Evolutionary conservation across 2,329 filamentous ascomycete genomes (phyloP), one percentile per base, ranked within the genome.

Genomic region (Davidsoniella australis): DNA sequence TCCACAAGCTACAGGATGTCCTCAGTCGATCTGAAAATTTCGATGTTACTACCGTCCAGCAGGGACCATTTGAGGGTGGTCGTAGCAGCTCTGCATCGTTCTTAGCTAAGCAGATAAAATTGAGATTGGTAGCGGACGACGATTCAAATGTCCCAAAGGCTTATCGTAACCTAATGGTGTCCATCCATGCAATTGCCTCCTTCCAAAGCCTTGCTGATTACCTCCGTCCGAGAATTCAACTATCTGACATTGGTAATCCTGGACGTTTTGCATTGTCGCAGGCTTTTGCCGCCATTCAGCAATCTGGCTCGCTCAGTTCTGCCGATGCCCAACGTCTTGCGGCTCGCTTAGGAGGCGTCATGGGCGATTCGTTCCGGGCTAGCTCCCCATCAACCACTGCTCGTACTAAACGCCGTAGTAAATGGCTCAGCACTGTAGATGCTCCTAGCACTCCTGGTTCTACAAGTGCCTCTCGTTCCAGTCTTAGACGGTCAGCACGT

Each of bases 161-260:
- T 0, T 96, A 94, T 61, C 77, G 85, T 18, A 94, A 89, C 56
- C 93, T 98, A 55, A 95, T 95, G 82, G 91, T 98, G 1, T 94
- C 87, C 0, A 98, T 98, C 51, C 91, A 98, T 62, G 91, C 91
- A 14, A 96, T 98, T 59, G 89, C 91, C 2, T 96, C 88, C 0
- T 96, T 98, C 69, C 96, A 95, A 63, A 85, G 89, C 0, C 68
- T 98, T 20, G 91, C 96, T 60, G 91, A 98, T 61, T 98, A 96
- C 62, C 71, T 98, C 41, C 80, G 91, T 37, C 91, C 91, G 6
- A 77, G 89, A 53, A 94, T 98, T 38, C 33, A 47, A 14, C 44
- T 49, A 20, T 39, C 52, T 12, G 46, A 51, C 29, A 26, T 50
- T 16, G 60, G 62, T 10, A 73, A 80, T 41, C 69, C 14, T 4